phyloP scores from a whole-genome alignment of 2,329 filamentous ascomycete genomes.

The Thielaviopsis cerberus region DNA sequence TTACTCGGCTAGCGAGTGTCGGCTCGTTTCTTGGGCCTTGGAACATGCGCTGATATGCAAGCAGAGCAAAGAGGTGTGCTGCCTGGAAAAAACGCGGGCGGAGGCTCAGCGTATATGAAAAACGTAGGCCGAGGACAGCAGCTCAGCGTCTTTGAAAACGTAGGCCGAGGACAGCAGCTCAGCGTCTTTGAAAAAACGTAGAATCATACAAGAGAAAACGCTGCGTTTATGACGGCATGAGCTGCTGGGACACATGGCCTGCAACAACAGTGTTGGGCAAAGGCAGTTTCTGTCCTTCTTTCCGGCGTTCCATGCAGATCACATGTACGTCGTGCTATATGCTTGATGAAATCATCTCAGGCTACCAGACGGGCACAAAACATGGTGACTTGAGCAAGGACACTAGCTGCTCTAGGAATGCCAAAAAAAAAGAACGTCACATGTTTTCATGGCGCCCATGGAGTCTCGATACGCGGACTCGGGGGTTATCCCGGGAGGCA shows the following conservation, averaged over 20 bases:
- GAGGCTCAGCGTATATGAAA: too few relatives aligned
- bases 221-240: not conserved
- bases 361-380: not conserved
- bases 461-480: not conserved
- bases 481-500: not conserved
- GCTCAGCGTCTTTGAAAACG: not conserved
- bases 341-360: not conserved
- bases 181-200: not conserved
- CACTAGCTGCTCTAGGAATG: too few relatives aligned
- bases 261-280: not conserved
- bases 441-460: not conserved
- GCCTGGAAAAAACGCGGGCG: not conserved
- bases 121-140: too few relatives aligned
- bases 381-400: not conserved
- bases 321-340: not conserved
- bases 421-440: not conserved
- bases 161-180: too few relatives aligned
- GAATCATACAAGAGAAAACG: not conserved
- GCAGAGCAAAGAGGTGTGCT: not conserved
- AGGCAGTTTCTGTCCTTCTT: not conserved
- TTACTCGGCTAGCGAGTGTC: too few relatives aligned
- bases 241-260: too few relatives aligned
- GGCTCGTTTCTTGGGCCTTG: not conserved
- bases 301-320: not conserved
- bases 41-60: not conserved